Conservation (phyloP, 2,329 filamentous ascomycete species). For the Aspergillus fumigatus region DNA sequence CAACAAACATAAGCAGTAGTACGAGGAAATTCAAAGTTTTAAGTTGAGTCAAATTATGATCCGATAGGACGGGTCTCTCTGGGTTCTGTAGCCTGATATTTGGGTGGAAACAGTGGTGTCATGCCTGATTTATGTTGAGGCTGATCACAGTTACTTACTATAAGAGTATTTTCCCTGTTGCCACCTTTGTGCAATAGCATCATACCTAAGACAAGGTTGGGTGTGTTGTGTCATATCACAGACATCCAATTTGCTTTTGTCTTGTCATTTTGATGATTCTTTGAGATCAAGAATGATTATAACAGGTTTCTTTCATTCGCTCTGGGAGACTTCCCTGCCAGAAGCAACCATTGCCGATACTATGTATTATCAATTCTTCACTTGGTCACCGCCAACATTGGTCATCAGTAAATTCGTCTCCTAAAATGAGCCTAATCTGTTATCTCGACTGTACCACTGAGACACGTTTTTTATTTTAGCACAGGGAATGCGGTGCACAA, state of each 20-base stretch:
- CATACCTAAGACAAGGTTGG: neutral
- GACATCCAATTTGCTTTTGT: neutral
- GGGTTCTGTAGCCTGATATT: neutral
- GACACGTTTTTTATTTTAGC: neutral
- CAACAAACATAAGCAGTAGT: neutral
- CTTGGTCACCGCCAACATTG: neutral
- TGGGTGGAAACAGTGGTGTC: neutral
- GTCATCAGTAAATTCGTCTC: neutral
- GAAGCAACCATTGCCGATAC: no score
- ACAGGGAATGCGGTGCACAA: neutral
- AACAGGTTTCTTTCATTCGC: neutral
- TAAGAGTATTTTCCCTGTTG: neutral
- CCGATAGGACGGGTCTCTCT: neutral
- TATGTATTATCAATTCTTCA: neutral
- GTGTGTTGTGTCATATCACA: neutral
- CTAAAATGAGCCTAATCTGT: neutral
- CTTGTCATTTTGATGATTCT: no score
- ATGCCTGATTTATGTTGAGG: neutral
- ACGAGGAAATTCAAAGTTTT: neutral
- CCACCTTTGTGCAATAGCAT: neutral
- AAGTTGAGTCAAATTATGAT: neutral
- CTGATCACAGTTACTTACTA: neutral
- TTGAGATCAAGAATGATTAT: neutral
- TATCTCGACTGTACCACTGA: neutral
- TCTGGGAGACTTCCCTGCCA: neutral